phyloP scores from a whole-genome alignment of 495 filamentous ascomycete genomes.

The Aspergillus panamensis region DNA sequence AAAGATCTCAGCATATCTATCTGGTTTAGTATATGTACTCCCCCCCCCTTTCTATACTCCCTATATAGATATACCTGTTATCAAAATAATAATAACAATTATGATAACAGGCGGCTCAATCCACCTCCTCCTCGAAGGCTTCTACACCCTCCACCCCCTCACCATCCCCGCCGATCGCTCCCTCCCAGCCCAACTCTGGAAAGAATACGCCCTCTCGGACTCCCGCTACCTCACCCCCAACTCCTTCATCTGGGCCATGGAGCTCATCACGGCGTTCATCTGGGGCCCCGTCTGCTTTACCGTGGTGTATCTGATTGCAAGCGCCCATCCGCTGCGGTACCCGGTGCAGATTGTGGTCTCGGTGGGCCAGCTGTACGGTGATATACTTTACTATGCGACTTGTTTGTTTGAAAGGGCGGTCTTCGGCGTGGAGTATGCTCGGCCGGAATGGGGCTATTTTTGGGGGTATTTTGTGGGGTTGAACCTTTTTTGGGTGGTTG shows the following conservation, averaged over 20 bases:
- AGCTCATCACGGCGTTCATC: conserved; percentile 67
- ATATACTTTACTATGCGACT: conserved; percentile 75
- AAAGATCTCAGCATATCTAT: conserved; percentile 45
- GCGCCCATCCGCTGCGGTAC: conserved; percentile 55
- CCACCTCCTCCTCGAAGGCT: conserved; percentile 74
- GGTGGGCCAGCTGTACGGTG: conserved; percentile 76
- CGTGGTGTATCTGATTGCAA: conserved; percentile 55
- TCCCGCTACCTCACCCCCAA: conserved; percentile 70
- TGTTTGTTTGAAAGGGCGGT: conserved; percentile 57
- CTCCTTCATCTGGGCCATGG: conserved; percentile 72
- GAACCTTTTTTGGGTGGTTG: conserved; percentile 74
- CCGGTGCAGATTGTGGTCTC: conserved; percentile 64
- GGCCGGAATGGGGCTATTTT: conserved; percentile 71
- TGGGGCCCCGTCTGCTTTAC: conserved; percentile 73
- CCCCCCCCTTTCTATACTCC: neutral
- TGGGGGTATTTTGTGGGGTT: conserved; percentile 77
- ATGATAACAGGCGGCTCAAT: conserved; percentile 61
- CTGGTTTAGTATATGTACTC: conserved; percentile 52
- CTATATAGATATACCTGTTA: neutral
- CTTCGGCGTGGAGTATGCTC: conserved; percentile 52
- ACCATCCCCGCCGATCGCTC: conserved; percentile 43
- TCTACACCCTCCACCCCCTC: conserved; percentile 58
- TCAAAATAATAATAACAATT: too few species aligned
- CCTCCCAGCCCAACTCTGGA: conserved; percentile 73
- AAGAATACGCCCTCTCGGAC: conserved; percentile 76